Evolutionary conservation across 1,139 yeast species (phyloP), one percentile per base, ranked within the genome.

Genomic region (Sugiyamaella neomexicana): DNA sequence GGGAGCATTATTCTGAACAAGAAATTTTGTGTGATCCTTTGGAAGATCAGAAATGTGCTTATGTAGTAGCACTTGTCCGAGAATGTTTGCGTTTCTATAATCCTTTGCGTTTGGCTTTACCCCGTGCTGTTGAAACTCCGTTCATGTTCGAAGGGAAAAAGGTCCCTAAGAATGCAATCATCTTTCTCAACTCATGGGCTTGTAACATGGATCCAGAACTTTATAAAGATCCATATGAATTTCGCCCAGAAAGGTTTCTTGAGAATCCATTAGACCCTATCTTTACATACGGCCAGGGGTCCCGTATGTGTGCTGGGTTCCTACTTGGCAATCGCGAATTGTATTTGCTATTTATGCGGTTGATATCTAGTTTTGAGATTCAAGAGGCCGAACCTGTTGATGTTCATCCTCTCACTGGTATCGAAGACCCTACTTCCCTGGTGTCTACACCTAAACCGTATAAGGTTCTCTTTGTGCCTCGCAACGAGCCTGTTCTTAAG

Each of bases 131-230:
- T 1, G 78, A 86, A 2, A 77, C 74, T 51, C 73, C 73, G 15
- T 75, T 85, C 3, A 34, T 57, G 0, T 77, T 75, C 59, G 68
- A 69, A 5, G 66, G 73, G 17, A 67, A 69, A 0, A 53, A 68
- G 0, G 79, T 86, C 7, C 89, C 90, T 0, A 61, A 68, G 10
- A 79, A 80, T 0, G 80, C 89, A 0, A 73, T 76, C 0, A 61
- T 86, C 42, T 74, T 83, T 52, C 80, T 86, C 85, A 86, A 86
- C 63, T 78, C 86, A 0, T 83, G 77, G 72, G 82, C 85, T 0
- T 90, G 85, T 1, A 85, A 86, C 64, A 87, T 84, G 67, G 91
- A 86, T 63, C 68, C 71, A 0, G 56, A 57, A 1, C 66, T 68
- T n/a, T 85, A 64, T 8, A 49, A 53, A 2, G 64, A 77, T 38